Evolutionary conservation across 257 asterid genomes (phyloP).

Genomic region (Solanum okadae): DNA sequence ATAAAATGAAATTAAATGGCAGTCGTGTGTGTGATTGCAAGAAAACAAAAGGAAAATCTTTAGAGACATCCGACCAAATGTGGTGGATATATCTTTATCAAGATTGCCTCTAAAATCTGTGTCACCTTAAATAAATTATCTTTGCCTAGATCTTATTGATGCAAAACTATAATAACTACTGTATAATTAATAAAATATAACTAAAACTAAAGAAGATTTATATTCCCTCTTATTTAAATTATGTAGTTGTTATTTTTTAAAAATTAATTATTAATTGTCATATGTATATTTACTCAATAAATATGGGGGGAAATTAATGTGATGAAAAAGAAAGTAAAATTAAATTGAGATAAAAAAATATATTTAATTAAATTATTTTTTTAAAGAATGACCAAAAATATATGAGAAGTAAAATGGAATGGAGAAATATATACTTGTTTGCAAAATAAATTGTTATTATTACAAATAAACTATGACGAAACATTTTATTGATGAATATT

Average conservation of each 20-base stretch:
- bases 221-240: neutral
- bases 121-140: constrained; percentile 11
- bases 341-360: too few relatives aligned
- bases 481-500: too few relatives aligned
- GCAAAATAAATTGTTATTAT: too few relatives aligned
- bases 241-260: neutral
- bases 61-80: constrained; percentile 28
- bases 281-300: neutral
- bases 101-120: constrained; percentile 24
- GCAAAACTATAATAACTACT: neutral
- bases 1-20: neutral
- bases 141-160: neutral
- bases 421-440: too few relatives aligned
- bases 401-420: neutral
- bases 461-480: too few relatives aligned
- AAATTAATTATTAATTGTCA: neutral
- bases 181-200: neutral
- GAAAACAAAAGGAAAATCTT: neutral
- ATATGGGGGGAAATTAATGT: too few relatives aligned
- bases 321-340: too few relatives aligned
- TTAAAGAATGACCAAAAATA: neutral
- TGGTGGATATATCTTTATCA: constrained; percentile 31
- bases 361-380: neutral
- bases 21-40: neutral
- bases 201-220: neutral